These are phyloP conservation scores for Colletotrichum gloeosporioides DNA, from an alignment of 2,329 filamentous ascomycete species.

Conservation along the genomic window DNA sequence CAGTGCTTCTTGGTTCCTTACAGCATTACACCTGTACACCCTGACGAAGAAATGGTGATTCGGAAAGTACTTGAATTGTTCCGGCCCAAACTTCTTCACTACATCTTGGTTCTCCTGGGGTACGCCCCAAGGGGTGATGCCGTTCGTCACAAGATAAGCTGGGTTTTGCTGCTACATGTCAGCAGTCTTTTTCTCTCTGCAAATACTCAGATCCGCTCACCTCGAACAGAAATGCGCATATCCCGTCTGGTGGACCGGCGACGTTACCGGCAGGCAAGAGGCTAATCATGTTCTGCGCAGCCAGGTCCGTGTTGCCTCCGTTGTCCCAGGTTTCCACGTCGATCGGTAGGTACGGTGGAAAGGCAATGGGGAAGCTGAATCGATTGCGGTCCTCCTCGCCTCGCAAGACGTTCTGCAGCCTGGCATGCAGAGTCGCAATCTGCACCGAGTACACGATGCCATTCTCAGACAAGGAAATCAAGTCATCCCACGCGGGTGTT, in stretches of 20 bases:
- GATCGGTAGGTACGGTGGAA: slow-evolving; percentile 43
- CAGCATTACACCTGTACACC: slow-evolving; percentile 58
- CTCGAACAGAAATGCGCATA: slow-evolving; percentile 60
- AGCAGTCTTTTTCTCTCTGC: background rate
- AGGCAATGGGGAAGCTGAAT: slow-evolving; percentile 38
- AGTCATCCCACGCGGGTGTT: slow-evolving; percentile 56
- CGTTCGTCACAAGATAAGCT: slow-evolving; percentile 36
- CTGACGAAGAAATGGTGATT: slow-evolving; percentile 63
- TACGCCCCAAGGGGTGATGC: slow-evolving; percentile 40
- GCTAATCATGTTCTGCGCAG: slow-evolving; percentile 49
- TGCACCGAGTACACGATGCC: slow-evolving; percentile 43
- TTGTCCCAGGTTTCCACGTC: slow-evolving; percentile 40
- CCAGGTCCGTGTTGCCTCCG: slow-evolving; percentile 44
- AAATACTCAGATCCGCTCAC: slow-evolving; percentile 35
- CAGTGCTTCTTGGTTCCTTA: slow-evolving; percentile 37
- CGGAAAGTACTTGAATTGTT: slow-evolving; percentile 55
- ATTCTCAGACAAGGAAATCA: slow-evolving; percentile 43
- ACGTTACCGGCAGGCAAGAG: slow-evolving; percentile 37
- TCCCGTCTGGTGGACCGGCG: slow-evolving; percentile 38
- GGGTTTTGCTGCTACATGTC: slow-evolving; percentile 46
- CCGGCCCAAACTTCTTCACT: slow-evolving; percentile 49
- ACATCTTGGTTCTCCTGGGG: slow-evolving; percentile 36
- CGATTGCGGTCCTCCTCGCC: slow-evolving; percentile 25
- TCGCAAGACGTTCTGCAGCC: slow-evolving; percentile 39
- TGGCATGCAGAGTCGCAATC: slow-evolving; percentile 51